phyloP scores from a whole-genome alignment of 495 filamentous ascomycete species.

The Talaromyces liani region DNA sequence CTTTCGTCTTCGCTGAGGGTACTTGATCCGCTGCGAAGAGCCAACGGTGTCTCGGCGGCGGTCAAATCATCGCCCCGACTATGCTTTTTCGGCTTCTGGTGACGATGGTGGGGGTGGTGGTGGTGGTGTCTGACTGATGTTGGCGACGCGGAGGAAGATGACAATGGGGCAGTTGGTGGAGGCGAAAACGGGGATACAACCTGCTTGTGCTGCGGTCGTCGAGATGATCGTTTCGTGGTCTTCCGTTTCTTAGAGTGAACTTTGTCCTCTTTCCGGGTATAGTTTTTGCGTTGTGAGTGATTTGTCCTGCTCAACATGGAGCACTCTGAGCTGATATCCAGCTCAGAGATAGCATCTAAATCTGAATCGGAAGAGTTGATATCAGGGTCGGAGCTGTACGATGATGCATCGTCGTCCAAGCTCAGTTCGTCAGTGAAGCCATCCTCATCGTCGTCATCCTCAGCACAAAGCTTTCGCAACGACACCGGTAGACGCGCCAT shows the following conservation, averaged over 20 bases:
- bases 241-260: not conserved
- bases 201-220: not conserved
- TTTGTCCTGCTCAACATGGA: not conserved
- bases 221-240: not conserved
- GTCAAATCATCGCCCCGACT: not conserved
- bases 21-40: slow-evolving; percentile 2
- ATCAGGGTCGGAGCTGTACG: not conserved
- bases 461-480: not conserved
- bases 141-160: not conserved
- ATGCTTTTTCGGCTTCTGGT: not conserved
- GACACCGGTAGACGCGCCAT: not conserved
- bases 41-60: slow-evolving; percentile 2
- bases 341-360: not conserved
- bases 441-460: not conserved
- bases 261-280: not conserved
- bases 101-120: not conserved
- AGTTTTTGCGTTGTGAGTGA: not conserved
- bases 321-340: not conserved
- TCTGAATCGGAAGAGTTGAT: not conserved
- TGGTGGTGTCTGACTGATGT: not conserved
- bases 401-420: not conserved
- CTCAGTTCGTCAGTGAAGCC: not conserved
- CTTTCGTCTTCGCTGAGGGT: not conserved
- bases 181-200: not conserved
- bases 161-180: not conserved